phyloP scores from a whole-genome alignment of 371 early-diverging fungal species.

The Mortierella sp. region DNA sequence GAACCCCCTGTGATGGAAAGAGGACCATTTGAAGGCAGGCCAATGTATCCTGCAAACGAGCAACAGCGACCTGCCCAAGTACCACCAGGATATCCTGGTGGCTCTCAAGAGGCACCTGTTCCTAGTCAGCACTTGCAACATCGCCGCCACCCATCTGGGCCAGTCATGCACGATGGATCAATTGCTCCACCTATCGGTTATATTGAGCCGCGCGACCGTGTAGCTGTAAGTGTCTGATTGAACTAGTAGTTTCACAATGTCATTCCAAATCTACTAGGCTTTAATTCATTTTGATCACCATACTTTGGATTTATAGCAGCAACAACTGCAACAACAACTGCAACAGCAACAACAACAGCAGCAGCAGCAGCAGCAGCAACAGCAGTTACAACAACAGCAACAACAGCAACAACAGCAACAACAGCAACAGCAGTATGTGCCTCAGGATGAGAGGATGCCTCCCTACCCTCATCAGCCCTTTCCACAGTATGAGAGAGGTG shows the following conservation, averaged over 20 bases:
- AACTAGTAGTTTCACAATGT: background rate
- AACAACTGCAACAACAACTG: background rate
- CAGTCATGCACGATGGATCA: constrained; percentile 11
- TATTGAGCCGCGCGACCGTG: constrained; percentile 19
- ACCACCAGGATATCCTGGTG: constrained; percentile 19
- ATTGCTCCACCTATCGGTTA: background rate
- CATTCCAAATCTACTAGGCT: background rate
- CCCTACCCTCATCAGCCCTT: constrained; percentile 11
- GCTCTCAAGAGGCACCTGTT: background rate
- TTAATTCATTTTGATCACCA: too few relatives aligned
- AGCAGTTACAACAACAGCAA: background rate
- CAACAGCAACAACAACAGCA: too few relatives aligned
- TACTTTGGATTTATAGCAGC: too few relatives aligned
- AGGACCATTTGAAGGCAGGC: constrained; percentile 7
- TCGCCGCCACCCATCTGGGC: constrained; percentile 29
- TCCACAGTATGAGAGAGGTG: constrained; percentile 13
- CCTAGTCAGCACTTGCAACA: constrained; percentile 19
- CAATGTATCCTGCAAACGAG: background rate
- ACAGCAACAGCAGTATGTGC: background rate
- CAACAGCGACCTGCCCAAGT: constrained; percentile 11
- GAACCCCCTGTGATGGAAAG: constrained; percentile 8
- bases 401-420: background rate
- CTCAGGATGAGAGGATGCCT: constrained; percentile 16
- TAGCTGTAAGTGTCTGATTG: constrained; percentile 2
- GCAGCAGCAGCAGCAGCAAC: background rate